Evolutionary conservation across 331 rosid genomes (phyloP).

Genomic region (Phaseolus coccineus): DNA sequence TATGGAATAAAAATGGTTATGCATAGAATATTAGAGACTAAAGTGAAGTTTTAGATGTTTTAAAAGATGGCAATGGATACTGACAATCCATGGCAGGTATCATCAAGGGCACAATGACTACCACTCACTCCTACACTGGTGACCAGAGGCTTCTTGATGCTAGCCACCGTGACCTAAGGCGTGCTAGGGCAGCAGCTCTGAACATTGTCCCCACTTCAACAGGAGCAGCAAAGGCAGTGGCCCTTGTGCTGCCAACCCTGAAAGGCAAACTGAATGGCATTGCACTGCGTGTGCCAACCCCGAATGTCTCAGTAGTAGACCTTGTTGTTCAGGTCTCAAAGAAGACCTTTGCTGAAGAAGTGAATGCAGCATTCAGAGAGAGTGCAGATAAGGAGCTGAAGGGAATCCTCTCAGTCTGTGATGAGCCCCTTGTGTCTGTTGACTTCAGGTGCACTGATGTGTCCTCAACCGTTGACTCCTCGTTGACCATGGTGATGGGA

Average conservation of each 20-base stretch:
- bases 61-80: not conserved
- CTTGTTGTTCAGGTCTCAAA: slow-evolving; percentile 92
- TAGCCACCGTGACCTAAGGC: slow-evolving; percentile 97
- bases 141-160: slow-evolving; percentile 99
- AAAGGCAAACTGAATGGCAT: slow-evolving; percentile 95
- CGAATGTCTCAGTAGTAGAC: slow-evolving; percentile 95
- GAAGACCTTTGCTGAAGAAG: slow-evolving; percentile 96
- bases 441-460: slow-evolving; percentile 94
- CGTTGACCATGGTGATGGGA: slow-evolving; percentile 98
- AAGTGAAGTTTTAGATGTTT: not conserved
- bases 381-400: slow-evolving; percentile 81
- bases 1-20: not conserved
- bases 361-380: slow-evolving; percentile 92
- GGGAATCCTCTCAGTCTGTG: slow-evolving; percentile 86
- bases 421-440: slow-evolving; percentile 95
- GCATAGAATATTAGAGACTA: not conserved
- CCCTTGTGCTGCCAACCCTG: slow-evolving; percentile 89
- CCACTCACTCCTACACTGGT: slow-evolving; percentile 98
- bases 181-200: slow-evolving; percentile 96
- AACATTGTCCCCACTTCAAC: slow-evolving; percentile 98
- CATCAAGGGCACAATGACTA: slow-evolving; percentile 98
- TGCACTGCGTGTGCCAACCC: slow-evolving; percentile 97
- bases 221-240: slow-evolving; percentile 99
- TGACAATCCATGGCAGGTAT: slow-evolving; percentile 55
- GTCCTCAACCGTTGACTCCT: slow-evolving; percentile 94